phyloP scores from a whole-genome alignment of 306 rosid genomes.

The Abrus pulchellus region DNA sequence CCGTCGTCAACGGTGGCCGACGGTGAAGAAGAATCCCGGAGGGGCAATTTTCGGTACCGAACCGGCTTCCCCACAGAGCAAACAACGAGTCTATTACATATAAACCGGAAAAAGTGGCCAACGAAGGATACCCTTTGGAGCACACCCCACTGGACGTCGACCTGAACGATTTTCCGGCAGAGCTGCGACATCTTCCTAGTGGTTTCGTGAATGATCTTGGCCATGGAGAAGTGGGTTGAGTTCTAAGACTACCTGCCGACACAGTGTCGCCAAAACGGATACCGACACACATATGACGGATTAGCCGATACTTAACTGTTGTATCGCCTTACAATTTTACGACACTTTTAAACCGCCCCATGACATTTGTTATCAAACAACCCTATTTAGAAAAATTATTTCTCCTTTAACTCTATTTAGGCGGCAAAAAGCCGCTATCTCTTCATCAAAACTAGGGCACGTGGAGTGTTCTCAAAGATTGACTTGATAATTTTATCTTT shows the following conservation, averaged over 20 bases:
- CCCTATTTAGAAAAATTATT: too few relatives aligned
- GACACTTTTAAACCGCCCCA: too few relatives aligned
- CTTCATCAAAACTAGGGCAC: too few relatives aligned
- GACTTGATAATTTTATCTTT: too few relatives aligned
- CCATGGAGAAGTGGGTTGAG: slow-evolving; percentile 46
- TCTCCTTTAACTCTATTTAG: too few relatives aligned
- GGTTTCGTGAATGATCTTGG: slow-evolving; percentile 53
- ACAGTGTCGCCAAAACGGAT: too few relatives aligned
- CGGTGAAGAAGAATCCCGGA: slow-evolving; percentile 33
- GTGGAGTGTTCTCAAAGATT: too few relatives aligned
- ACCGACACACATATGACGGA: too few relatives aligned
- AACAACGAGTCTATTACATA: slow-evolving; percentile 76
- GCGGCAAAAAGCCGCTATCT: too few relatives aligned
- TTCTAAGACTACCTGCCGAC: neutral
- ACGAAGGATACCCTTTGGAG: slow-evolving; percentile 65
- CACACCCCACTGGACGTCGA: slow-evolving; percentile 65
- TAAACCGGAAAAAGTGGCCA: slow-evolving; percentile 71
- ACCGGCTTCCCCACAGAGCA: slow-evolving; percentile 65
- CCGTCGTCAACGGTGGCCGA: slow-evolving; percentile 8
- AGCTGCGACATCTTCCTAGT: slow-evolving; percentile 71
- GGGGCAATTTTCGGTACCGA: slow-evolving; percentile 63
- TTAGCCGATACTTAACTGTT: too few relatives aligned
- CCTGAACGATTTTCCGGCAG: slow-evolving; percentile 66
- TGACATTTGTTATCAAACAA: too few relatives aligned
- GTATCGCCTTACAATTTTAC: too few relatives aligned